Evolutionary conservation across 371 early-diverging fungal species (phyloP).

Genomic region (Coemansia sp.): DNA sequence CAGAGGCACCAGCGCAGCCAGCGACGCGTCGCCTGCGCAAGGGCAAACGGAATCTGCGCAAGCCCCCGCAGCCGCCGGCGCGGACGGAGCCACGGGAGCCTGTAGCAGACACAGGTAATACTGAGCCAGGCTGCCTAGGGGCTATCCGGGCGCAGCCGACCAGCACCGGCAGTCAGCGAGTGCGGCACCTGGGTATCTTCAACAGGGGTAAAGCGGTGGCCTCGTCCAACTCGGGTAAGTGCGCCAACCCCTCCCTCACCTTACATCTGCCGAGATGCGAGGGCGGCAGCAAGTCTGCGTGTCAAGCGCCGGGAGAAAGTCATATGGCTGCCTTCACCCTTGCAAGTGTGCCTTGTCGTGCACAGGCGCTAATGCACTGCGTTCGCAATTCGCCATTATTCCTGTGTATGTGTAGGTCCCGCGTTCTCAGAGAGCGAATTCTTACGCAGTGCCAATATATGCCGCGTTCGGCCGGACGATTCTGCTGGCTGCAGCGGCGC

Average conservation of each 20-base stretch:
- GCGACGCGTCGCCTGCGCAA: slow-evolving; percentile 5
- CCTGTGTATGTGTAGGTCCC: slow-evolving; percentile 19
- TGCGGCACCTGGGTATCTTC: slow-evolving; percentile 34
- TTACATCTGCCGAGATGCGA: not conserved
- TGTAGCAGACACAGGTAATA: not conserved
- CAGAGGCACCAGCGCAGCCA: slow-evolving; percentile 1
- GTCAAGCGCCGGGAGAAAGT: not conserved
- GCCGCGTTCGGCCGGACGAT: slow-evolving; percentile 21
- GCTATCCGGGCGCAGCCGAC: slow-evolving; percentile 25
- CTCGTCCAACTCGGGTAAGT: slow-evolving; percentile 31
- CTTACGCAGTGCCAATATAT: slow-evolving; percentile 29
- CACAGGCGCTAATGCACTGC: not conserved
- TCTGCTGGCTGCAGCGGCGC: slow-evolving; percentile 9
- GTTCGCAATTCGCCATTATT: slow-evolving; percentile 1
- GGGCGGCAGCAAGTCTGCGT: not conserved
- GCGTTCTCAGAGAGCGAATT: slow-evolving; percentile 41
- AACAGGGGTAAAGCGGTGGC: slow-evolving; percentile 44
- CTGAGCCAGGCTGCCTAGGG: slow-evolving; percentile 4
- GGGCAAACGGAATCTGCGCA: slow-evolving; percentile 17
- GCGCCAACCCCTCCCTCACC: not conserved
- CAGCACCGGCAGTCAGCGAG: not conserved
- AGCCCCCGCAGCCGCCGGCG: slow-evolving; percentile 15
- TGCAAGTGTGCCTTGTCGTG: not conserved
- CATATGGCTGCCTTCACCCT: not conserved
- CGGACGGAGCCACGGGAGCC: not conserved